phyloP scores from a whole-genome alignment of 2,329 filamentous ascomycete species.

The Penicillium expansum region DNA sequence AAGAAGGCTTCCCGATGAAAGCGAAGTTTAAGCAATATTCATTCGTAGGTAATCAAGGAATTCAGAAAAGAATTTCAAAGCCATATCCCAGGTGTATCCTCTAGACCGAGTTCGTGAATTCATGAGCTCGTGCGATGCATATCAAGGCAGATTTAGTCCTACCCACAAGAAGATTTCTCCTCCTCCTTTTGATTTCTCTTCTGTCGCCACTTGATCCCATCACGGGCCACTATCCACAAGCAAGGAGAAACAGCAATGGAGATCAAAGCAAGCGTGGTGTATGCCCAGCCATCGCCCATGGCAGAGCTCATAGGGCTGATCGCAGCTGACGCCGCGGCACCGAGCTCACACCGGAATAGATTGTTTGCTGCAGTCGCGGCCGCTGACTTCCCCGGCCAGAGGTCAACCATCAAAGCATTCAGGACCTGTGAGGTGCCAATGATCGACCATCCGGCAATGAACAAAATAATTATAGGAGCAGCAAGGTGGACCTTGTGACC shows the following conservation, averaged over 20 bases:
- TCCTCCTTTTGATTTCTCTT: conserved; percentile 14
- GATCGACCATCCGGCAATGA: conserved; percentile 36
- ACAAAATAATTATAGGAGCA: conserved; percentile 34
- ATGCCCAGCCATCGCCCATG: conserved; percentile 45
- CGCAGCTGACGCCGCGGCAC: conserved; percentile 39
- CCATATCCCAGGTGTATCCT: not conserved
- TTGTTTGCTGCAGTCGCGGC: conserved; percentile 44
- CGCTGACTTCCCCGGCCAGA: conserved; percentile 37
- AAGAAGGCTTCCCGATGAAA: not conserved
- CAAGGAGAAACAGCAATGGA: conserved; percentile 16
- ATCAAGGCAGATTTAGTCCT: not conserved
- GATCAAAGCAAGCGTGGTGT: conserved; percentile 39
- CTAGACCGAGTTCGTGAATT: not conserved
- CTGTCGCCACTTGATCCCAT: conserved; percentile 31
- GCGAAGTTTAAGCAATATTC: not conserved
- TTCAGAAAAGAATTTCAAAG: not conserved
- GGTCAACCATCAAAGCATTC: conserved; percentile 47
- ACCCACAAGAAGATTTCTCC: not conserved
- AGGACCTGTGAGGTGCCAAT: conserved; percentile 38
- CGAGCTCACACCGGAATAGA: conserved; percentile 40
- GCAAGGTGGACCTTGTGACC: conserved; percentile 31
- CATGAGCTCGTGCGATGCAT: not conserved
- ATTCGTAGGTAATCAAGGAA: not conserved
- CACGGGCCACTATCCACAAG: conserved; percentile 29
- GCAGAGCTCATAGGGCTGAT: conserved; percentile 39